A percentile compares a stretch with the other conserved stretches of the same genome.
These are phyloP conservation scores for Dryas octopetala DNA, from an alignment of 306 rosid species.

Conservation along the genomic window DNA sequence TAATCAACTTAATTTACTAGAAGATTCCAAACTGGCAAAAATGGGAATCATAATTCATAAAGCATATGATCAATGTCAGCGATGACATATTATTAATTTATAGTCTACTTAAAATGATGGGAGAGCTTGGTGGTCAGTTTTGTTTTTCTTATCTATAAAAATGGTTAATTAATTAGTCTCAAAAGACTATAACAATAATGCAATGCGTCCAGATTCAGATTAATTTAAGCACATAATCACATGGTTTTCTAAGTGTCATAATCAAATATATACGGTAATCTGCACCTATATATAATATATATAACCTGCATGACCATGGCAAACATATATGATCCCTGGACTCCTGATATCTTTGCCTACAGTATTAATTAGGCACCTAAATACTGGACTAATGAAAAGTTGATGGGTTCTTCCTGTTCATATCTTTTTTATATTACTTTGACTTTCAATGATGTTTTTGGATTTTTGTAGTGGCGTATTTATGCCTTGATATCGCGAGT, in stretches of 20 bases:
- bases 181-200: background rate
- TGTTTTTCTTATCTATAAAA: background rate
- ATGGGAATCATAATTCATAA: background rate
- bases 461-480: background rate
- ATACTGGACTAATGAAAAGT: background rate
- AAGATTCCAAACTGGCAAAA: background rate
- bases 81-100: background rate
- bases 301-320: background rate
- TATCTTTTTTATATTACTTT: background rate
- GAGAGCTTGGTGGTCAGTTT: background rate
- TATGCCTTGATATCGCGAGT: no score
- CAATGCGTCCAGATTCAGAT: conserved; percentile 1
- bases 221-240: background rate
- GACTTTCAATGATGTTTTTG: background rate
- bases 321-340: background rate
- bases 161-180: background rate
- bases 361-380: background rate
- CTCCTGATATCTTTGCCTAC: background rate
- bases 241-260: background rate
- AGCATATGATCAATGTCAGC: background rate
- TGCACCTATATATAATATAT: background rate
- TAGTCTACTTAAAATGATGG: background rate
- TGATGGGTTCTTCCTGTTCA: background rate
- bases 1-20: background rate
- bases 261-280: background rate